These are phyloP conservation scores for Silene uniflora DNA, from an alignment of 148 eudicot species.

Conservation along the genomic window DNA sequence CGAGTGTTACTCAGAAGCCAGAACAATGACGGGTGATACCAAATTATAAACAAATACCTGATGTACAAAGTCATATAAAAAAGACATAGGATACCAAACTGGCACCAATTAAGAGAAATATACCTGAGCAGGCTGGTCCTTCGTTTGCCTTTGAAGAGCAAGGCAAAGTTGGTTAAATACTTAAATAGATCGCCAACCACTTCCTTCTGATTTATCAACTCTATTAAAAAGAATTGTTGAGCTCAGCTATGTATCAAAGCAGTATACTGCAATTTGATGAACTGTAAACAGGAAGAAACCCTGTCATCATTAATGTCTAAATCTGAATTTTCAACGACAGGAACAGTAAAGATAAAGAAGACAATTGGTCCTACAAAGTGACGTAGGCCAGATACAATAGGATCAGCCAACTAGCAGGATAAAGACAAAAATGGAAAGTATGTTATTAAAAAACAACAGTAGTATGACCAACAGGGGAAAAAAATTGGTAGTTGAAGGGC, in stretches of 20 bases:
- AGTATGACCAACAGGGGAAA: background rate
- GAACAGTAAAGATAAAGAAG: background rate
- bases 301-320: background rate
- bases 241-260: conserved; percentile 67
- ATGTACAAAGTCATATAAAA: background rate
- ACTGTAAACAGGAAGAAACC: conserved; percentile 12
- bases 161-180: conserved; percentile 98
- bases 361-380: background rate
- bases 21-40: background rate
- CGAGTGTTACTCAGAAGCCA: background rate
- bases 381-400: background rate
- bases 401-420: background rate
- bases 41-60: background rate
- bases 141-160: conserved; percentile 80
- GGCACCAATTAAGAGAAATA: conserved; percentile 2
- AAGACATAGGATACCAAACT: background rate
- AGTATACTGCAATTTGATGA: conserved; percentile 52
- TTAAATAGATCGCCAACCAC: conserved; percentile 92
- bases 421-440: background rate
- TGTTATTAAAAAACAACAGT: background rate
- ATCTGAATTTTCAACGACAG: background rate
- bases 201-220: conserved; percentile 90
- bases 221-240: conserved; percentile 67
- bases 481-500: background rate
- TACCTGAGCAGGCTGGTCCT: conserved; percentile 94